A percentile compares a stretch with the other conserved stretches of the same genome.
phyloP scores from a whole-genome alignment of 805 yeast genomes.

The Blastobotrys attinorum region DNA sequence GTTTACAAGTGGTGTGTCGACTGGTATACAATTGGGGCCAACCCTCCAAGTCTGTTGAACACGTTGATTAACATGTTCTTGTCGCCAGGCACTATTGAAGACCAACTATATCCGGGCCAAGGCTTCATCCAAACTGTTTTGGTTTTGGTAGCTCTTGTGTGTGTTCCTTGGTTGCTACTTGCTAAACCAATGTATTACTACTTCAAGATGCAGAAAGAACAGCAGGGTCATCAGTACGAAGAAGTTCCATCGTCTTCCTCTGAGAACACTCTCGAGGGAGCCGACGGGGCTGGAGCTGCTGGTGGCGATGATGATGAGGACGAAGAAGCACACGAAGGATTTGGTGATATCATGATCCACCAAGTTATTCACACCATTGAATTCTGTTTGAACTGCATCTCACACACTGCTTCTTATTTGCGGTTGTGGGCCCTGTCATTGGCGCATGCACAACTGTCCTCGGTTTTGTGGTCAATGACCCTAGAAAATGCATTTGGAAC shows the following conservation, averaged over 20 bases:
- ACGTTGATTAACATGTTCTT: slow-evolving; percentile 95
- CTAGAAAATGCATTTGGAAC: slow-evolving; percentile 66
- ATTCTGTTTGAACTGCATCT: slow-evolving; percentile 92
- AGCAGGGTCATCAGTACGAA: slow-evolving; percentile 44
- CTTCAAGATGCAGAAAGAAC: slow-evolving; percentile 42
- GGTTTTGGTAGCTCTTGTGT: slow-evolving; percentile 66
- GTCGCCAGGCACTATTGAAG: slow-evolving; percentile 83
- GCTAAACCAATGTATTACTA: slow-evolving; percentile 73
- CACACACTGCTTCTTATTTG: slow-evolving; percentile 96
- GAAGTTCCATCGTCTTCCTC: slow-evolving; percentile 32
- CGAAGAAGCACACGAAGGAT: slow-evolving; percentile 54
- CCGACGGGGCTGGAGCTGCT: too few relatives aligned
- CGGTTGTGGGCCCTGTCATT: slow-evolving; percentile 96
- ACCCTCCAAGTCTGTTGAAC: slow-evolving; percentile 89
- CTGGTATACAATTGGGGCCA: slow-evolving; percentile 70
- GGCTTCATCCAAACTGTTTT: slow-evolving; percentile 63
- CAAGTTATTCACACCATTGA: slow-evolving; percentile 97
- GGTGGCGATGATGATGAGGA: slow-evolving; percentile 34
- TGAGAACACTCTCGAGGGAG: slow-evolving; percentile 21
- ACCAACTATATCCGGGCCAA: slow-evolving; percentile 74
- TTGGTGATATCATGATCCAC: slow-evolving; percentile 93
- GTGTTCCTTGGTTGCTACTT: slow-evolving; percentile 88
- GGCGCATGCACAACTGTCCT: slow-evolving; percentile 92
- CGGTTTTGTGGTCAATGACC: slow-evolving; percentile 97
- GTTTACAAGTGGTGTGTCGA: slow-evolving; percentile 92